A percentile compares a stretch with the other conserved stretches of the same genome.
Evolutionary conservation across 768 basidiomycete species (phyloP).

Genomic region (Leccinum imitatum): DNA sequence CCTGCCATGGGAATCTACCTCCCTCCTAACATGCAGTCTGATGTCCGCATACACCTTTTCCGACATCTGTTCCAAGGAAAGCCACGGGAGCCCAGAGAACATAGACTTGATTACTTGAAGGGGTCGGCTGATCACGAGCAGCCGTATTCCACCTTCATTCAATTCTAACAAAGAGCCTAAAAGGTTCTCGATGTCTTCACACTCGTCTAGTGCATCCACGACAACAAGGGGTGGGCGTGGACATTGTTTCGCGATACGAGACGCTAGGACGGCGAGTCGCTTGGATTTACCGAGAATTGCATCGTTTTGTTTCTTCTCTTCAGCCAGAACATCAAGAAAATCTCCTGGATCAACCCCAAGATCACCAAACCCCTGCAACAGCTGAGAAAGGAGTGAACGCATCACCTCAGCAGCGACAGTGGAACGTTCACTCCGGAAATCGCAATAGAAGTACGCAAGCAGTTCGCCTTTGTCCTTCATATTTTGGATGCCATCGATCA

Average conservation of each 20-base stretch:
- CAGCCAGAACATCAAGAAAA: not conserved
- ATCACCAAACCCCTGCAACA: not conserved
- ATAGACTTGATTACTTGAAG: slow-evolving; percentile 7
- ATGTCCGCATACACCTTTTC: slow-evolving; percentile 11
- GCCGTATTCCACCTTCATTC: not conserved
- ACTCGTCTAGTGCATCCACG: slow-evolving; percentile 22
- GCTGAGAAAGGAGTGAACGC: too few species aligned
- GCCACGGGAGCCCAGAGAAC: not conserved
- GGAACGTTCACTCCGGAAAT: too few species aligned
- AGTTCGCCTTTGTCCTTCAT: too few species aligned
- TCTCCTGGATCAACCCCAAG: not conserved
- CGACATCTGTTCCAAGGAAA: slow-evolving; percentile 4
- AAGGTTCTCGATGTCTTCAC: slow-evolving; percentile 7
- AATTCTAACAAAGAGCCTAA: not conserved
- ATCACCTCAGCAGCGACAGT: too few species aligned
- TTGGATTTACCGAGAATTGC: not conserved
- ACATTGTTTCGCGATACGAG: not conserved
- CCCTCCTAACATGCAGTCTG: slow-evolving; percentile 2
- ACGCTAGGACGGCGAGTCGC: not conserved
- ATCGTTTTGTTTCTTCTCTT: not conserved
- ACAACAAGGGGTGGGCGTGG: slow-evolving; percentile 1
- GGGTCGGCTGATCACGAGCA: slow-evolving; percentile 10
- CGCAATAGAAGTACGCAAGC: too few species aligned
- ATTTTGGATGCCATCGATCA: too few species aligned
- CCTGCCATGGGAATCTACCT: slow-evolving; percentile 5